Evolutionary conservation across 176 grass and related monocot genomes (phyloP), one percentile per base, ranked within the genome.

Genomic region (Oryza rufipogon): DNA sequence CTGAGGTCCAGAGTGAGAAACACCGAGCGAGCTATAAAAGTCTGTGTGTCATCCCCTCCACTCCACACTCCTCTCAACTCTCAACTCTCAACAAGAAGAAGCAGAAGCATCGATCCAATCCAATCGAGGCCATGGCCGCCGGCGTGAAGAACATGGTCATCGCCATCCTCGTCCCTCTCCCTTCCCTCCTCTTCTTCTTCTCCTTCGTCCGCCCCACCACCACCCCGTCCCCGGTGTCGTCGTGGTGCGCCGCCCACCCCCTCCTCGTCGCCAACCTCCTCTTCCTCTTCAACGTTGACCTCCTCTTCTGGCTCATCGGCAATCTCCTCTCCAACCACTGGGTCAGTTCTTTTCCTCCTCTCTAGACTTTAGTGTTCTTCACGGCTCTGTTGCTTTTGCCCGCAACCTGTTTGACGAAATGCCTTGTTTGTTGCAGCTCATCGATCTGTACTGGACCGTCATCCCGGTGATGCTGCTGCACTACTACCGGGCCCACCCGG

Each of bases 371-470:
- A 32, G 30, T 36, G 34, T 36, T 36, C 3, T 36, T 36, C 34
- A 36, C 44, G 11, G 44, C 47, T 36, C 47, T 0, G 17, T 32
- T 32, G 30, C 30, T 0, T 32, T 17, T 13, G 87, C 77, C 16
- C 6, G 52, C 32, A 11, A 56, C 1, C 0, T 41, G 79, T 73
- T 86, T 23, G 83, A 82, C 67, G 84, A 86, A 86, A 90, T 90
- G 79, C 26, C 39, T 8, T 41, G 0, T 41, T 7, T 0, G 1
- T 41, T 41, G 1, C 19, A 98, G 93, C 83, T 98, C 70, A 98
- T 98, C 33, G 96, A 98, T 76, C 78, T 94, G 70, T 98, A 98
- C 75, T 98, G 96, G 96, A 98, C 96, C 12, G 91, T 98, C 66
- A 95, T 98, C 66, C 96, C 96, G 5, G 89, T 98, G 82, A 87